phyloP scores from a whole-genome alignment of 768 basidiomycete species.

The Lyophyllum decastes region DNA sequence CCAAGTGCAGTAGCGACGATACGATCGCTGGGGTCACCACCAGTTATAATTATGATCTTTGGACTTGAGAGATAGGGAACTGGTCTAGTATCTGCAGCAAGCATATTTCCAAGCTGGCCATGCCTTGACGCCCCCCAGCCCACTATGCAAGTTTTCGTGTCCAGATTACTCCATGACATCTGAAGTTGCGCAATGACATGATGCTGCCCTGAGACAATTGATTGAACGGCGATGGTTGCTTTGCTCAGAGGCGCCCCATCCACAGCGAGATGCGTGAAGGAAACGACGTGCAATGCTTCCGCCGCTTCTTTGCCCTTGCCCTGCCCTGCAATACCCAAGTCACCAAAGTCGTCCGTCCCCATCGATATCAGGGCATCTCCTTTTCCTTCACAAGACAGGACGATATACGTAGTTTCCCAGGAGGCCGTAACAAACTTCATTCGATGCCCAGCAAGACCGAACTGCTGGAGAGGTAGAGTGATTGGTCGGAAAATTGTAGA shows the following conservation, averaged over 20 bases:
- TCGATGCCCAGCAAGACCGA: slow-evolving; percentile 41
- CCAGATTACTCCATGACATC: slow-evolving; percentile 20
- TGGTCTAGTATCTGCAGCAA: slow-evolving; percentile 20
- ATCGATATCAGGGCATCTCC: slow-evolving; percentile 70
- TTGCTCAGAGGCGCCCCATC: slow-evolving; percentile 23
- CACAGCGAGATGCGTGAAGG: slow-evolving; percentile 39
- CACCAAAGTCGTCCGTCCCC: slow-evolving; percentile 85
- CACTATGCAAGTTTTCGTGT: slow-evolving; percentile 33
- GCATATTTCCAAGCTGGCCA: slow-evolving; percentile 70
- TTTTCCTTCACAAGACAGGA: slow-evolving; percentile 43
- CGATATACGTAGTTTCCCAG: slow-evolving; percentile 87
- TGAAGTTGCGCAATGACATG: slow-evolving; percentile 61
- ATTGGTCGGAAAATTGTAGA: slow-evolving; percentile 50
- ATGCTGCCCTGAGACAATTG: slow-evolving; percentile 66
- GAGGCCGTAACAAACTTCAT: slow-evolving; percentile 57
- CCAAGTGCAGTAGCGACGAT: slow-evolving; percentile 39
- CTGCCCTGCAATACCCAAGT: slow-evolving; percentile 59
- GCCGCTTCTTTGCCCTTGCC: slow-evolving; percentile 14
- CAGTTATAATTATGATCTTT: slow-evolving; percentile 35
- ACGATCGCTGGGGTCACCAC: slow-evolving; percentile 26
- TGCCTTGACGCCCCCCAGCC: slow-evolving; percentile 90
- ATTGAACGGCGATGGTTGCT: slow-evolving; percentile 33
- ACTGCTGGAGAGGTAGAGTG: slow-evolving; percentile 35
- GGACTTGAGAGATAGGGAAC: slow-evolving; percentile 33
- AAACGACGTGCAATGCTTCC: slow-evolving; percentile 40